Evolutionary conservation across 139 green algal genomes (phyloP).

Genomic region (Medakamo hakoo): DNA sequence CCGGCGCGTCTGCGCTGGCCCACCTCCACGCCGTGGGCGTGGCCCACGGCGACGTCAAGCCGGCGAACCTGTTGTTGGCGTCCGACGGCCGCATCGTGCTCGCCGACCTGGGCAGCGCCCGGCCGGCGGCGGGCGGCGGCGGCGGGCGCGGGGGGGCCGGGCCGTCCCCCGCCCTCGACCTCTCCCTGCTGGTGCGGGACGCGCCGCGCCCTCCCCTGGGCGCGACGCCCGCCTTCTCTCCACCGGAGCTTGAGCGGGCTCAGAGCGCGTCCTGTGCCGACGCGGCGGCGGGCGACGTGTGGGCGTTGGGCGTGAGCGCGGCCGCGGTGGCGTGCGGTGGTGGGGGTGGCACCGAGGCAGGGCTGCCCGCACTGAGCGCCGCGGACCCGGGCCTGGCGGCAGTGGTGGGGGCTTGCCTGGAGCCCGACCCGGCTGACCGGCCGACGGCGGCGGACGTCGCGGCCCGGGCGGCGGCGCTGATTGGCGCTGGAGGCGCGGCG

Average conservation of each 20-base stretch:
- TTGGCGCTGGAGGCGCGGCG: too few relatives aligned
- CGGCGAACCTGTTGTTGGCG: constrained; percentile 59
- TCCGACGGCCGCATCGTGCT: constrained; percentile 50
- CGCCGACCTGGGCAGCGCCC: constrained; percentile 53
- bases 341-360: too few relatives aligned
- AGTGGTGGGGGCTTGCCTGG: too few relatives aligned
- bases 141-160: constrained; percentile 1
- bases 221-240: constrained; percentile 54
- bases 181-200: too few relatives aligned
- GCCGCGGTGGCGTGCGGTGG: constrained; percentile 49
- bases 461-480: too few relatives aligned
- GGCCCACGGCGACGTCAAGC: constrained; percentile 60
- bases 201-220: constrained; percentile 1
- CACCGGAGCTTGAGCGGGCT: constrained; percentile 22
- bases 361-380: too few relatives aligned
- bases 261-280: constrained; percentile 4
- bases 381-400: too few relatives aligned
- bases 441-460: too few relatives aligned
- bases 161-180: too few relatives aligned
- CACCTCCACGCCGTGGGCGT: constrained; percentile 44
- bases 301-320: constrained; percentile 50
- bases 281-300: constrained; percentile 39
- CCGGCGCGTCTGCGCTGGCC: constrained; percentile 33
- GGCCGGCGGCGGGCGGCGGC: constrained; percentile 10
- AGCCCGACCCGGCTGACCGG: too few relatives aligned